Conservation (phyloP, 2,329 filamentous ascomycete genomes). For the Pestalotiopsis sp. region DNA sequence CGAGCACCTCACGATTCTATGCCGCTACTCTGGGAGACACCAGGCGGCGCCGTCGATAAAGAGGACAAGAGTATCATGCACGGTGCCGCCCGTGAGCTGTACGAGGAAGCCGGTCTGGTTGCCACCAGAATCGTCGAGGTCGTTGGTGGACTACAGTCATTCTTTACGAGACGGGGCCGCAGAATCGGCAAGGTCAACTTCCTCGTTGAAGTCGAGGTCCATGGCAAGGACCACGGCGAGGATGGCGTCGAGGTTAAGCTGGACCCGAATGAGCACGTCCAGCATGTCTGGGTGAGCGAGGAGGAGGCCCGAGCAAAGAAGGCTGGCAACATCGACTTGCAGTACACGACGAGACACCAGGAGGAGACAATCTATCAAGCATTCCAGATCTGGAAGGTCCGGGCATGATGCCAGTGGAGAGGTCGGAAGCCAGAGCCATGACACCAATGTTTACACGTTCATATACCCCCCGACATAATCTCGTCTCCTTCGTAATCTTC, state of each 20-base stretch:
- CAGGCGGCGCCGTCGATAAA: constrained; percentile 39
- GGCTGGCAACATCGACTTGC: constrained; percentile 22
- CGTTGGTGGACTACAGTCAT: constrained; percentile 22
- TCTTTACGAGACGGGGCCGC: constrained; percentile 18
- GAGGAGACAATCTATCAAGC: constrained; percentile 22
- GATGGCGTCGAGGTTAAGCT: constrained; percentile 23
- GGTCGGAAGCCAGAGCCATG: background rate
- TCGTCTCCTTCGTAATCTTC: background rate
- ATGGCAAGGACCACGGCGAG: constrained; percentile 12
- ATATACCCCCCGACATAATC: background rate
- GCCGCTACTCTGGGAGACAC: constrained; percentile 42
- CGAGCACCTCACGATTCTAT: constrained; percentile 36
- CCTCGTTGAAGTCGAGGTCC: constrained; percentile 24
- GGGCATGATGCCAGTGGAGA: background rate
- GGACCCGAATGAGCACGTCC: constrained; percentile 33
- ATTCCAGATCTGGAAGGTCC: constrained; percentile 21
- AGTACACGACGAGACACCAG: constrained; percentile 26
- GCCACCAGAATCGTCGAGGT: constrained; percentile 18
- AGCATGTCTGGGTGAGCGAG: constrained; percentile 33
- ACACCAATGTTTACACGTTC: background rate
- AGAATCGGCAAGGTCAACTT: constrained; percentile 31
- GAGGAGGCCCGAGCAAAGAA: constrained; percentile 27
- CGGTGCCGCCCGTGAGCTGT: constrained; percentile 39
- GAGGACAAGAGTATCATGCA: constrained; percentile 39
- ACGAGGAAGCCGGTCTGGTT: constrained; percentile 41